A percentile compares a stretch with the other conserved stretches of the same genome.
Evolutionary conservation across 495 filamentous ascomycete species (phyloP).

Genomic region (Pseudoneurospora amorphoporcata): DNA sequence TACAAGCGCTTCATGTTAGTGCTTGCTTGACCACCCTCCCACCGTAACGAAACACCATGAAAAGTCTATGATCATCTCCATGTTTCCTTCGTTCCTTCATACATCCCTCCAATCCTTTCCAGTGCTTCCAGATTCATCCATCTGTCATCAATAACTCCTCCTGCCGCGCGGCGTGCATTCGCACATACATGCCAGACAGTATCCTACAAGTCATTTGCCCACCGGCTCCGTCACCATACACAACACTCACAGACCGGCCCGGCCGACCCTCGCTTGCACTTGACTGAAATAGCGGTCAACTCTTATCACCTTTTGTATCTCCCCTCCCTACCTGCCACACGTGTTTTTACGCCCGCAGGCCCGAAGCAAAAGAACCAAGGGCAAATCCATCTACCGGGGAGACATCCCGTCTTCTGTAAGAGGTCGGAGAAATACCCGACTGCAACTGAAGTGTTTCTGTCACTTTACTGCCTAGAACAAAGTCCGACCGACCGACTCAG

Average conservation of each 20-base stretch:
- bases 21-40: not conserved
- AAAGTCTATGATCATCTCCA: not conserved
- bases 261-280: not conserved
- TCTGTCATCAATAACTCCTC: not conserved
- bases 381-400: not conserved
- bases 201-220: not conserved
- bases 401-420: not conserved
- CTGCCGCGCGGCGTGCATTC: not conserved
- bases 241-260: not conserved
- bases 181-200: not conserved
- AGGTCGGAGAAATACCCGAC: not conserved
- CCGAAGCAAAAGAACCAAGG: not conserved
- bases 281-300: not conserved
- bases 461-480: too few species aligned
- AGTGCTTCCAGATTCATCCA: not conserved
- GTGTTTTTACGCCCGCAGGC: not conserved
- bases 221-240: not conserved
- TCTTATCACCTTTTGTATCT: not conserved
- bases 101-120: not conserved
- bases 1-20: not conserved
- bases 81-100: not conserved
- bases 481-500: too few species aligned
- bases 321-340: not conserved
- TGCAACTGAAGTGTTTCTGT: not conserved
- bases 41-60: not conserved